Percentiles rank a stretch among this genome's conserved stretches.
phyloP scores from a whole-genome alignment of 805 yeast species.

The Lachancea mirantina region DNA sequence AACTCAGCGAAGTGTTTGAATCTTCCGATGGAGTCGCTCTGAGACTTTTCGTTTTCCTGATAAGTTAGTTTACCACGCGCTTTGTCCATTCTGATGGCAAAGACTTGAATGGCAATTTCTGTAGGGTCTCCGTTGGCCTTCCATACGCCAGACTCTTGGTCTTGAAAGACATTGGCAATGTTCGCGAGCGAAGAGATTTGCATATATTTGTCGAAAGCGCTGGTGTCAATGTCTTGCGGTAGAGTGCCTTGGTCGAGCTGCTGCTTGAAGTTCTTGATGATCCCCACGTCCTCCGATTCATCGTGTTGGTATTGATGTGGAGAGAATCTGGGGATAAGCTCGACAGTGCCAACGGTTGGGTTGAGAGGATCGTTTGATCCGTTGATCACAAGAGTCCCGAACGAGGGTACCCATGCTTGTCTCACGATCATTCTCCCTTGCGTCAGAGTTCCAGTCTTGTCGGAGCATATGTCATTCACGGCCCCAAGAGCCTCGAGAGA shows the following conservation, averaged over 20 bases:
- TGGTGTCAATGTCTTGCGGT: conserved; percentile 16
- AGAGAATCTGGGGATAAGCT: conserved; percentile 68
- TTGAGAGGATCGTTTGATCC: conserved; percentile 73
- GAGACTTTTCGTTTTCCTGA: conserved; percentile 26
- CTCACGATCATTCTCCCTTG: conserved; percentile 87
- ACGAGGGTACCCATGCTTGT: conserved; percentile 75
- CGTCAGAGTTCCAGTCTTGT: conserved; percentile 86
- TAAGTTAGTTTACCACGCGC: conserved; percentile 41
- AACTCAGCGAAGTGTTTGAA: conserved; percentile 57
- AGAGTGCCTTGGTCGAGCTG: conserved; percentile 13
- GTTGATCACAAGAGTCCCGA: conserved; percentile 56
- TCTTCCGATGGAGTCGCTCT: conserved; percentile 10
- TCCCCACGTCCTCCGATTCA: conserved; percentile 27
- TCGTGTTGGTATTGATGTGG: conserved; percentile 27
- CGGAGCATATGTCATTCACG: conserved; percentile 87
- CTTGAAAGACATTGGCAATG: conserved; percentile 57
- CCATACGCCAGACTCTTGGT: conserved; percentile 46
- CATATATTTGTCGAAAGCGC: conserved; percentile 44
- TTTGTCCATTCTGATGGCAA: conserved; percentile 50
- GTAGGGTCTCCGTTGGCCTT: conserved; percentile 85
- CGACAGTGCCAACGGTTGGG: conserved; percentile 89
- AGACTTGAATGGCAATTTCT: conserved; percentile 81
- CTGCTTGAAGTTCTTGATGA: conserved; percentile 20
- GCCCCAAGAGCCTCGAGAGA: conserved; percentile 92
- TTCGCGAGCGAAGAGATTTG: conserved; percentile 70